These are phyloP conservation scores for Plasmopara viticola DNA, from an alignment of 352 stramenopile genomes.

Conservation along the genomic window DNA sequence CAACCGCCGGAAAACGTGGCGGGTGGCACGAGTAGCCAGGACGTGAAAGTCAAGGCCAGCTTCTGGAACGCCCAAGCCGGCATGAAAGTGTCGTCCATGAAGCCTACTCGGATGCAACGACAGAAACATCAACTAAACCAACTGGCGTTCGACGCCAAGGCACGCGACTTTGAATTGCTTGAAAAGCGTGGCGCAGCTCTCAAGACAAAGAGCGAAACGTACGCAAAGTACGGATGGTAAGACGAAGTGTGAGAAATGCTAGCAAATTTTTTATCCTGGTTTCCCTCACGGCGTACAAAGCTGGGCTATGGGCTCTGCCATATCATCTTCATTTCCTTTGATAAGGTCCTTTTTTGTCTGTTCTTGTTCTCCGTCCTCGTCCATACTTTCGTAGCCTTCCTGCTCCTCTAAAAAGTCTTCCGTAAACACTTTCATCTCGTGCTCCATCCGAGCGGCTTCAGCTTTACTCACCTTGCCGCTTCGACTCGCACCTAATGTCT, in stretches of 20 bases:
- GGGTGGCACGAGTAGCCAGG: slow-evolving; percentile 16
- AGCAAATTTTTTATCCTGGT: too few relatives aligned
- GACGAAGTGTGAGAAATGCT: too few relatives aligned
- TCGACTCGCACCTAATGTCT: slow-evolving; percentile 37
- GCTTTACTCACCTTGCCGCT: slow-evolving; percentile 45
- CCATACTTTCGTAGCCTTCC: slow-evolving; percentile 19
- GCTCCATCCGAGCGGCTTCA: slow-evolving; percentile 38
- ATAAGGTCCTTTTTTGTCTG: slow-evolving; percentile 12
- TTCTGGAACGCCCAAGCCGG: slow-evolving; percentile 66
- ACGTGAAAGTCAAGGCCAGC: slow-evolving; percentile 59
- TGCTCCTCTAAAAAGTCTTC: slow-evolving; percentile 57
- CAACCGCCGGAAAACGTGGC: slow-evolving; percentile 34
- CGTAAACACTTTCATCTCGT: slow-evolving; percentile 56
- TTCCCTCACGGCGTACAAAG: too few relatives aligned
- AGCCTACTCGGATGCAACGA: slow-evolving; percentile 65
- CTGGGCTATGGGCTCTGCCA: too few relatives aligned
- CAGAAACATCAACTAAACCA: slow-evolving; percentile 82
- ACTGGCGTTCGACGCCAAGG: slow-evolving; percentile 72
- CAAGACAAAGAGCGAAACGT: slow-evolving; percentile 73
- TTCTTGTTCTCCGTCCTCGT: slow-evolving; percentile 20
- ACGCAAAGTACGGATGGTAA: slow-evolving; percentile 81
- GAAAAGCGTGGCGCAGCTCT: slow-evolving; percentile 53
- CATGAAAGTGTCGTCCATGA: slow-evolving; percentile 41
- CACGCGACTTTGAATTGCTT: slow-evolving; percentile 61
- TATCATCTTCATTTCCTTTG: not conserved